Evolutionary conservation across 2,329 filamentous ascomycete species (phyloP), one percentile per base, ranked within the genome.

Genomic region (Calonectria naviculata): DNA sequence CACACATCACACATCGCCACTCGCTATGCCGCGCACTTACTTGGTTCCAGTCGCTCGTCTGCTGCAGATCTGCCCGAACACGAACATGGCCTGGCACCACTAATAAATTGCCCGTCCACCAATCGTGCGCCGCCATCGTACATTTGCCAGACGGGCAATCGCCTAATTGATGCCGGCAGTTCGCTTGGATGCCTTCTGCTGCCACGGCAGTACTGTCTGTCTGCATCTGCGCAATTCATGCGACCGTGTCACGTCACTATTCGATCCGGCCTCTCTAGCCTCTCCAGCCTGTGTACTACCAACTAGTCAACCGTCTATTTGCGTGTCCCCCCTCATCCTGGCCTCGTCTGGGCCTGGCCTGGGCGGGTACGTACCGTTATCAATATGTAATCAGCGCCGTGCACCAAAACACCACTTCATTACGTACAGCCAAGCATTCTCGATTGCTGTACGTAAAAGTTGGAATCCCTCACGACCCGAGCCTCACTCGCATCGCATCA

Each of bases 391-490:
- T 60, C 58, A 62, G 54, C 47, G 54, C 52, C 38, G 38, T 38
- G 54, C 41, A 13, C 56, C 65, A n/a, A 29, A 52, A 62, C 38
- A 52, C 44, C 63, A 52, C 52, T 60, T 44, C 46, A 42, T 70
- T 70, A 70, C 68, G 68, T 70, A 70, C 68, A 63, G 42, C 31
- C 28, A 65, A 58, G 63, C 49, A 49, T 66, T 12, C n/a, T 24
- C 24, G 31, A 61, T 65, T 62, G n/a, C 46, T 67, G 68, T 70
- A 70, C 68, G 68, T 70, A 70, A 70, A 41, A 58, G 36, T 31
- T n/a, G 28, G 28, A 42, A 42, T 66, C 44, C 41, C 62, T 61
- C 29, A 31, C 41, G 56, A 19, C 38, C 63, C 24, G 28, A 38
- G 38, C 29, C 41, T 36, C 52, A 58, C 52, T 24, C 52, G 21